These are phyloP conservation scores for Cladosporium sp. DNA, from an alignment of 2,329 filamentous ascomycete genomes.

Conservation along the genomic window DNA sequence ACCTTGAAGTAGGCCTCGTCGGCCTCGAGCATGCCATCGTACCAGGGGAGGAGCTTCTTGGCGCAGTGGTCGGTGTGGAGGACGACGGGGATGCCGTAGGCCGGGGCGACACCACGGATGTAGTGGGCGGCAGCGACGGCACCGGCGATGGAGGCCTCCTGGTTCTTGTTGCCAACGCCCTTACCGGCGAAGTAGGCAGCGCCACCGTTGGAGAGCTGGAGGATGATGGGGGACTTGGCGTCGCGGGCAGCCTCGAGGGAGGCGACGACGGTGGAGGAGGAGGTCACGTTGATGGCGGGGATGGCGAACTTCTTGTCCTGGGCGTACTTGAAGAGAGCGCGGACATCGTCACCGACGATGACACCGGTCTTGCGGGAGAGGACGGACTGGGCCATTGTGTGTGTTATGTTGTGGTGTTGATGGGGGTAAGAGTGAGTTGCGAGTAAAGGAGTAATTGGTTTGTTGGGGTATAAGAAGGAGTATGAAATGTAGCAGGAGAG, in stretches of 20 bases:
- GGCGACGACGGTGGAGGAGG: conserved; percentile 80
- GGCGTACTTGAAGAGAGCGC: conserved; percentile 78
- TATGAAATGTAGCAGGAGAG: not conserved
- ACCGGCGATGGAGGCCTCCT: conserved; percentile 84
- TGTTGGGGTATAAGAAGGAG: conserved; percentile 5
- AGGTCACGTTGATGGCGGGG: conserved; percentile 74
- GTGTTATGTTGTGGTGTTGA: not conserved
- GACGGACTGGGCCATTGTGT: conserved; percentile 26
- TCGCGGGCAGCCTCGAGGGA: conserved; percentile 93
- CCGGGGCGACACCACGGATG: conserved; percentile 80
- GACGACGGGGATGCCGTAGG: conserved; percentile 86
- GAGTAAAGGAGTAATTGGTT: no score
- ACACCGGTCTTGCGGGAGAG: conserved; percentile 34
- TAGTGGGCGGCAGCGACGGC: conserved; percentile 87
- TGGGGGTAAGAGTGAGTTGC: no score
- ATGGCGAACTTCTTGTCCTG: conserved; percentile 86
- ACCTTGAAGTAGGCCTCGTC: conserved; percentile 95
- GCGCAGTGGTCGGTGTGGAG: conserved; percentile 98
- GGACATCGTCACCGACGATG: conserved; percentile 35
- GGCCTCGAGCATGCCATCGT: conserved; percentile 91
- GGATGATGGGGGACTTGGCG: conserved; percentile 83
- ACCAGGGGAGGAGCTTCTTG: conserved; percentile 98
- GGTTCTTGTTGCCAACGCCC: conserved; percentile 78
- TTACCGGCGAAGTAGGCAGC: conserved; percentile 58
- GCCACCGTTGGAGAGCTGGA: conserved; percentile 91